These are phyloP conservation scores for Bruguiera gymnorhiza DNA, from an alignment of 345 rosid genomes.

Conservation along the genomic window DNA sequence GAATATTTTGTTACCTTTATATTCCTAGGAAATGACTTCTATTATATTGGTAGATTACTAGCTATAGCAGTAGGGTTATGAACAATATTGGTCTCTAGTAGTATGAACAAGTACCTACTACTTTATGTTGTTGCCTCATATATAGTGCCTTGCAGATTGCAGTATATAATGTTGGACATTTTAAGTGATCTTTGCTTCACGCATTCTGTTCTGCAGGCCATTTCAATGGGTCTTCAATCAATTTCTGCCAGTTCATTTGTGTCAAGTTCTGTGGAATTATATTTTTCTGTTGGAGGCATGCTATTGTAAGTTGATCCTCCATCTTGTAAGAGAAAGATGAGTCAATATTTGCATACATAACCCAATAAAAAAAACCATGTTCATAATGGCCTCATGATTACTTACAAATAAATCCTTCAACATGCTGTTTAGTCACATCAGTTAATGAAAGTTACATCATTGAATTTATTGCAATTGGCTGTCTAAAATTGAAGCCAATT, in stretches of 20 bases:
- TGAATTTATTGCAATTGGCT: conserved; percentile 2
- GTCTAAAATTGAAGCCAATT: neutral
- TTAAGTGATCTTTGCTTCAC: conserved; percentile 1
- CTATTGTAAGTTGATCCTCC: conserved; percentile 58
- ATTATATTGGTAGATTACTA: no score
- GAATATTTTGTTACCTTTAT: neutral
- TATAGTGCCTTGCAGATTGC: neutral
- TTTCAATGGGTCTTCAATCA: conserved; percentile 71
- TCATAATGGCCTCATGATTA: neutral
- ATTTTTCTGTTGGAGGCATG: conserved; percentile 88
- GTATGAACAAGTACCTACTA: neutral
- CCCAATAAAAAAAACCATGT: neutral
- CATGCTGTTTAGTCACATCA: neutral
- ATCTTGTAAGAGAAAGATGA: neutral
- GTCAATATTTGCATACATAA: neutral
- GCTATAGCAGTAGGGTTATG: no score
- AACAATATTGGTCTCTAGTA: no score
- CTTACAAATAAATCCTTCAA: neutral
- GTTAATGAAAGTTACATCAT: neutral
- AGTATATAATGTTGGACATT: neutral
- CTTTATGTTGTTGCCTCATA: neutral
- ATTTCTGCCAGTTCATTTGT: conserved; percentile 60
- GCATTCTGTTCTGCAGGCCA: conserved; percentile 43
- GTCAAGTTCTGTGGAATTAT: conserved; percentile 48
- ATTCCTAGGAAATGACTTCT: no score